These are phyloP conservation scores for Xylariaceae sp. DNA, from an alignment of 2,329 filamentous ascomycete genomes.

Conservation along the genomic window DNA sequence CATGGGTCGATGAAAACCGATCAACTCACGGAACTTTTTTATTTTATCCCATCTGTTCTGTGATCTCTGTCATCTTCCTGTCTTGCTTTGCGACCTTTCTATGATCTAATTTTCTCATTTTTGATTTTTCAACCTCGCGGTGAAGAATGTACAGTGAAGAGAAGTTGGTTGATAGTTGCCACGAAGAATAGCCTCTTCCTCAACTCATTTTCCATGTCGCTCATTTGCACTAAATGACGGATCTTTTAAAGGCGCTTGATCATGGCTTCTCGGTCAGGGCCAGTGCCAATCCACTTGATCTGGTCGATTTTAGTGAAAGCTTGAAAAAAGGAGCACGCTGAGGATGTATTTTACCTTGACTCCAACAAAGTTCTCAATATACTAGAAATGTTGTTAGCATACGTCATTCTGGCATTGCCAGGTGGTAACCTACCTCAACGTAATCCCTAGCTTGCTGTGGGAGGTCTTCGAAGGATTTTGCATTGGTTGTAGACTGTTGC, in stretches of 20 bases:
- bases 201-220: no score
- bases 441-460: constrained; percentile 6
- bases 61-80: no score
- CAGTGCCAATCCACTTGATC: constrained; percentile 3
- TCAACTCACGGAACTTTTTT: no score
- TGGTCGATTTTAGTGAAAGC: neutral
- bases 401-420: neutral
- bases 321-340: neutral
- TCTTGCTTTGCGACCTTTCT: no score
- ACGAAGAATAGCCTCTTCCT: no score
- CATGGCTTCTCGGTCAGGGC: constrained; percentile 3
- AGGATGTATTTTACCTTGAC: constrained; percentile 4
- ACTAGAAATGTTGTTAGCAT: constrained; percentile 1
- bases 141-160: no score
- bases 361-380: constrained; percentile 7
- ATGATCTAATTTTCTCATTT: no score
- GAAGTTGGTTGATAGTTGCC: no score
- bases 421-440: neutral
- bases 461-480: constrained; percentile 3
- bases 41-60: no score
- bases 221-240: no score
- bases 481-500: constrained; percentile 6
- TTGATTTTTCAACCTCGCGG: no score
- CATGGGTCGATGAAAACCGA: no score
- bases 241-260: constrained; percentile 1